phyloP scores from a whole-genome alignment of 352 stramenopile species.

The Phytopythium mirpurense region DNA sequence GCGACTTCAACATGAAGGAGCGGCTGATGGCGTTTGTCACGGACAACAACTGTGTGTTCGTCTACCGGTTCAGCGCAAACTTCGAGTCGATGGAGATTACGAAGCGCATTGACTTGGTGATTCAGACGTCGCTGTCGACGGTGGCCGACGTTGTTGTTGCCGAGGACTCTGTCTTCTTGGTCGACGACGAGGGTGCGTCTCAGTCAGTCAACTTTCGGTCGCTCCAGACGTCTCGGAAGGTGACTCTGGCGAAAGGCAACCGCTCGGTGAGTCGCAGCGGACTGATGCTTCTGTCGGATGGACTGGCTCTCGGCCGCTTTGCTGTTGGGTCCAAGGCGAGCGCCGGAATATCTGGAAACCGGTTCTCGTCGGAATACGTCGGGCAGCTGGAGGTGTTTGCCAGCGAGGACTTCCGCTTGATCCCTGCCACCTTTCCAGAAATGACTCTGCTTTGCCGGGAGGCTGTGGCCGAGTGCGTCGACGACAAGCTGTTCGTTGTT shows the following conservation, averaged over 20 bases:
- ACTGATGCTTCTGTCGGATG: slow-evolving; percentile 17
- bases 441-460: slow-evolving; percentile 5
- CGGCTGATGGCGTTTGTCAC: slow-evolving; percentile 6
- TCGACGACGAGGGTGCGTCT: neutral
- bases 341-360: too few species aligned
- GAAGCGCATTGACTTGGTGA: neutral
- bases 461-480: slow-evolving; percentile 8
- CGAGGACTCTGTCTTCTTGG: neutral
- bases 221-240: neutral
- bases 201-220: slow-evolving; percentile 2
- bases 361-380: slow-evolving; percentile 6
- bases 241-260: too few species aligned
- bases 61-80: slow-evolving; percentile 16
- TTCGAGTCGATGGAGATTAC: slow-evolving; percentile 11
- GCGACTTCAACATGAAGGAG: slow-evolving; percentile 2
- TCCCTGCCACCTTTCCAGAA: slow-evolving; percentile 11
- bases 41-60: neutral
- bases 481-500: slow-evolving; percentile 23
- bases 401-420: slow-evolving; percentile 26
- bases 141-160: neutral
- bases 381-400: slow-evolving; percentile 17
- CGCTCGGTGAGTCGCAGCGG: slow-evolving; percentile 3
- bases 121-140: neutral
- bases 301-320: slow-evolving; percentile 13
- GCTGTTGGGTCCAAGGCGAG: neutral